Evolutionary conservation across 148 eudicot genomes (phyloP).

Genomic region (Vaccinium macrocarpon): DNA sequence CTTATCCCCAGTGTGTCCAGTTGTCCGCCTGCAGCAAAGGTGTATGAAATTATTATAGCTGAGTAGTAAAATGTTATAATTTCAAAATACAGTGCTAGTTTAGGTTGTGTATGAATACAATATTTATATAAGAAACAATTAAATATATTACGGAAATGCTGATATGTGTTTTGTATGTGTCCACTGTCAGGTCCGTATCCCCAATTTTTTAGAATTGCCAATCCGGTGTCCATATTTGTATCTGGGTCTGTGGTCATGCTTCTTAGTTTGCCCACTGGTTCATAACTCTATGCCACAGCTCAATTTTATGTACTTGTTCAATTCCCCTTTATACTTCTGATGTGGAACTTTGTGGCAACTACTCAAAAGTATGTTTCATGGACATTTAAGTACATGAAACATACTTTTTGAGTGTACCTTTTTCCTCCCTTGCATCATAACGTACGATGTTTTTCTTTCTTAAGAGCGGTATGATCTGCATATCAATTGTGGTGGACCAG

Average conservation of each 20-base stretch:
- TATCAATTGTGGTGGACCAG: slow-evolving; percentile 61
- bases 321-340: background rate
- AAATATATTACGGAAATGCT: too few relatives aligned
- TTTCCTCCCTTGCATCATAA: background rate
- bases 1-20: too few relatives aligned
- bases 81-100: background rate
- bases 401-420: background rate
- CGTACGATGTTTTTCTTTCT: background rate
- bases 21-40: background rate
- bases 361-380: too few relatives aligned
- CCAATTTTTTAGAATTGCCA: too few relatives aligned
- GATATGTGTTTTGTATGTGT: background rate
- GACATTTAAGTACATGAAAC: background rate
- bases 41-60: background rate
- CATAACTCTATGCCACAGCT: background rate
- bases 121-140: background rate
- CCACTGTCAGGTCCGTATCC: background rate
- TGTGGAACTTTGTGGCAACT: too few relatives aligned
- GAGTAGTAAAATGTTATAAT: background rate
- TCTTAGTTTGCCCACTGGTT: background rate
- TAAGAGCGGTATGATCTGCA: slow-evolving; percentile 49
- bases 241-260: background rate
- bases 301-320: background rate
- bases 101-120: background rate
- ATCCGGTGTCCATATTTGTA: background rate